Evolutionary conservation across 2,329 filamentous ascomycete genomes (phyloP).

Genomic region (Fusarium humuli): DNA sequence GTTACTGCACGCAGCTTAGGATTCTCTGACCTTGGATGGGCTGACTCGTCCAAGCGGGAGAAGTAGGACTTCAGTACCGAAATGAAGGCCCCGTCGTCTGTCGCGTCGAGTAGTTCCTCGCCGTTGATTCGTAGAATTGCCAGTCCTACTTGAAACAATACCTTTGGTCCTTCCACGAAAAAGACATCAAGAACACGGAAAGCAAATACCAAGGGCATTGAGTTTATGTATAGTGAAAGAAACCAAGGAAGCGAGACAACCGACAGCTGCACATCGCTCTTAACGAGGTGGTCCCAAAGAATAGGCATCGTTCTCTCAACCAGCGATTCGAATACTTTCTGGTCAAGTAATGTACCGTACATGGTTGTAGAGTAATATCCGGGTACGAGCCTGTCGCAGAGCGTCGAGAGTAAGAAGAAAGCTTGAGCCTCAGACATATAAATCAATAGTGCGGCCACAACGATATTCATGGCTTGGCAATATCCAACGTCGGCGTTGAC

Average conservation of each 20-base stretch:
- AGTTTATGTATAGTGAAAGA: conserved; percentile 97
- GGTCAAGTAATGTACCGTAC: conserved; percentile 97
- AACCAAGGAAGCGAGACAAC: conserved; percentile 99
- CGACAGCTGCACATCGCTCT: conserved; percentile 95
- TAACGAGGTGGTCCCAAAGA: conserved; percentile 97
- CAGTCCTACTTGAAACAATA: conserved; percentile 94
- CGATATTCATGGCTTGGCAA: conserved; percentile 99
- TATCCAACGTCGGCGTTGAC: conserved; percentile 95
- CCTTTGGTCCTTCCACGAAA: conserved; percentile 97
- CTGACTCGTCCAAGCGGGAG: conserved; percentile 90
- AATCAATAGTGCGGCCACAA: conserved; percentile 96
- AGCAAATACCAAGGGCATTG: conserved; percentile 97
- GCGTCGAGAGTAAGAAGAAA: conserved; percentile 89
- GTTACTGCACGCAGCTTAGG: conserved; percentile 94
- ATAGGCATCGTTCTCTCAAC: conserved; percentile 99
- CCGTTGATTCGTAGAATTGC: conserved; percentile 98
- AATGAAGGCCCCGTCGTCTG: conserved; percentile 96
- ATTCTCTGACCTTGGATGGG: conserved; percentile 95
- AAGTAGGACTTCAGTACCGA: conserved; percentile 97
- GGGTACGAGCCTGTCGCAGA: conserved; percentile 92
- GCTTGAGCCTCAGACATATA: conserved; percentile 98
- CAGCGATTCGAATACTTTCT: conserved; percentile 95
- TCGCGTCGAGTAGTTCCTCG: conserved; percentile 91
- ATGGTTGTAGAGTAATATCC: conserved; percentile 99
- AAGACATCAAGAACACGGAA: conserved; percentile 98